These are phyloP conservation scores for Paramecium tetraurelia DNA, from an alignment of 73 alveolate species.

Conservation along the genomic window DNA sequence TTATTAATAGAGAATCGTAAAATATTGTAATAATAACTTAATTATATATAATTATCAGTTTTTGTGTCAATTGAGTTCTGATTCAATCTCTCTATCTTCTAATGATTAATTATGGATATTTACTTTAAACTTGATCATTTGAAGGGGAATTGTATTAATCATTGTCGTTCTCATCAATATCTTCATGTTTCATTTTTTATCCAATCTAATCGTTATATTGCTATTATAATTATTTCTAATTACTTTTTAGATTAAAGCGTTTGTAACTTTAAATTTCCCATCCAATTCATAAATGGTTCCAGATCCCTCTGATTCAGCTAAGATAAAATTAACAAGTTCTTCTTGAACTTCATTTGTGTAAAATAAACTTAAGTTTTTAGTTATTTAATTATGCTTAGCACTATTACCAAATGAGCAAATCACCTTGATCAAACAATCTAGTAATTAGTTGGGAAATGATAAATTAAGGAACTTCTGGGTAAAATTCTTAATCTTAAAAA, in stretches of 20 bases:
- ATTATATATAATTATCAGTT: neutral
- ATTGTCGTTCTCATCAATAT: neutral
- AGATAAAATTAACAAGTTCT: neutral
- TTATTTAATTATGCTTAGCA: neutral
- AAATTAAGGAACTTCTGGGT: neutral
- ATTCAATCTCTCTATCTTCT: neutral
- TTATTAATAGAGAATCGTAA: too few relatives aligned
- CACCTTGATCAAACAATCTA: neutral
- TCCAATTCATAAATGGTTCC: neutral
- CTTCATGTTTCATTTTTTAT: neutral
- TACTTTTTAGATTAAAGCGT: neutral
- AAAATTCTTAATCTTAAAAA: neutral
- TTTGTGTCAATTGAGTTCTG: neutral
- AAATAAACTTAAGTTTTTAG: neutral
- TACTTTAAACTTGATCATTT: neutral
- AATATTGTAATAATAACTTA: too few relatives aligned
- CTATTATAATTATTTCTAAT: neutral
- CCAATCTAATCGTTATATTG: neutral
- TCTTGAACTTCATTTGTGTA: neutral
- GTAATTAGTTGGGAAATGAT: neutral
- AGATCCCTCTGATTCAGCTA: neutral
- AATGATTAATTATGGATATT: neutral
- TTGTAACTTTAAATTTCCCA: neutral
- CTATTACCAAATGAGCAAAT: neutral
- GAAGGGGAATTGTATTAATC: neutral